Conservation (phyloP, 768 basidiomycete genomes). For the Lentinula aciculospora region DNA sequence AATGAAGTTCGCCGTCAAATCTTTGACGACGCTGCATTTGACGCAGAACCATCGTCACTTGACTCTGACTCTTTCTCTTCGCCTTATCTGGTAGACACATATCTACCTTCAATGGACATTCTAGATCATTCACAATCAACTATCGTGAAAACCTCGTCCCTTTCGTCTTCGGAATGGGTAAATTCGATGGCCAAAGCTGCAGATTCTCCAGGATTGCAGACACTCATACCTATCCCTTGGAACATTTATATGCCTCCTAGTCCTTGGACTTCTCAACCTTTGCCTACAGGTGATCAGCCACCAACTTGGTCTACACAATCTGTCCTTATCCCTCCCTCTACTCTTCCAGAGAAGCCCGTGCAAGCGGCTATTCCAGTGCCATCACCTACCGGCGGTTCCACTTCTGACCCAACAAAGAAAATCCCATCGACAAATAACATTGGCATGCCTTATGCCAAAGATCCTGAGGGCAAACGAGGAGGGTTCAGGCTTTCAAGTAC, state of each 20-base stretch:
- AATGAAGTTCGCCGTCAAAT: not conserved
- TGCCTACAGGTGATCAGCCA: not conserved
- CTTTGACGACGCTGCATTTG: constrained; percentile 8
- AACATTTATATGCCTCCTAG: constrained; percentile 6
- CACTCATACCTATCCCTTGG: constrained; percentile 1
- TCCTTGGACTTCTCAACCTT: constrained; percentile 6
- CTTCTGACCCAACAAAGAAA: constrained; percentile 1
- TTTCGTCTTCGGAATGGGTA: constrained; percentile 25
- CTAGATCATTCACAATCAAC: not conserved
- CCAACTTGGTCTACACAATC: not conserved
- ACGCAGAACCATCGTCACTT: constrained; percentile 1
- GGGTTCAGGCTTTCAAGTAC: constrained; percentile 27
- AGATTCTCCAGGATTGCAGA: constrained; percentile 1
- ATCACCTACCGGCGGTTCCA: not conserved
- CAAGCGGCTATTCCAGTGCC: constrained; percentile 10
- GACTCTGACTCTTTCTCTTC: constrained; percentile 2
- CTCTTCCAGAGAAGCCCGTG: constrained; percentile 9
- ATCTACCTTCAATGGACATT: not conserved
- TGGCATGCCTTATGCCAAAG: constrained; percentile 41
- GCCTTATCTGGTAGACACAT: not conserved
- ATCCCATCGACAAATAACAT: constrained; percentile 20
- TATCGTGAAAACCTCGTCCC: not conserved
- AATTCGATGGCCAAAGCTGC: constrained; percentile 34
- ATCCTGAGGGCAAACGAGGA: constrained; percentile 42
- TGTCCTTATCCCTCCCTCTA: constrained; percentile 7